phyloP scores from a whole-genome alignment of 352 stramenopile species.

The Globisporangium carolinianum region DNA sequence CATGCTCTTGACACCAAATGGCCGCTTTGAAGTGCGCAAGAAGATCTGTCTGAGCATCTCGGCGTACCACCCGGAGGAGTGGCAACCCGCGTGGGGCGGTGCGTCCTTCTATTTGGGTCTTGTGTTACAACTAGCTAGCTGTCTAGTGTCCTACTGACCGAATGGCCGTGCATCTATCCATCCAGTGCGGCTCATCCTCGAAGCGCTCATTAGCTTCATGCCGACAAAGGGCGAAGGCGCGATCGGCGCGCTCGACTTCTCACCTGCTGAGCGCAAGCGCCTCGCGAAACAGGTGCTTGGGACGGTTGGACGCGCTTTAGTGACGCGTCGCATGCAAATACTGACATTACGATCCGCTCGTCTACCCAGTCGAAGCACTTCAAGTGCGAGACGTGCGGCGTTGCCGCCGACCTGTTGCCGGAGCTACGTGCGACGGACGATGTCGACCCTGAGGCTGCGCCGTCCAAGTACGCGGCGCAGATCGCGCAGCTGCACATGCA shows the following conservation, averaged over 20 bases:
- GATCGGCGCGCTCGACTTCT: slow-evolving; percentile 77
- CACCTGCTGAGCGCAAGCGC: slow-evolving; percentile 47
- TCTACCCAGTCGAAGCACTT: slow-evolving; percentile 55
- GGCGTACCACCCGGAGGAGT: slow-evolving; percentile 97
- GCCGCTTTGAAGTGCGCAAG: slow-evolving; percentile 95
- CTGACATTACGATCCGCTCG: too few species aligned
- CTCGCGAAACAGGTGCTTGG: slow-evolving; percentile 52
- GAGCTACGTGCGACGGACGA: slow-evolving; percentile 28
- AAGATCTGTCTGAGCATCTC: slow-evolving; percentile 99
- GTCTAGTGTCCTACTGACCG: neutral
- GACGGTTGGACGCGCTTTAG: too few species aligned
- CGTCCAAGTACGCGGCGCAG: slow-evolving; percentile 71
- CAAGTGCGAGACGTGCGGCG: slow-evolving; percentile 71
- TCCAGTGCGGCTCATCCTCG: slow-evolving; percentile 94
- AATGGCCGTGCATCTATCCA: neutral
- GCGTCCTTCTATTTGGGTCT: neutral
- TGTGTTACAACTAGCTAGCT: too few species aligned
- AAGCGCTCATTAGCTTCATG: slow-evolving; percentile 98
- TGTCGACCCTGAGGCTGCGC: slow-evolving; percentile 11
- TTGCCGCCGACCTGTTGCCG: slow-evolving; percentile 57
- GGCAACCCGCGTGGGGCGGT: slow-evolving; percentile 91
- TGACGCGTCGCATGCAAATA: too few species aligned
- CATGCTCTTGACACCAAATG: slow-evolving; percentile 96
- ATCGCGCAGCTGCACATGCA: slow-evolving; percentile 81
- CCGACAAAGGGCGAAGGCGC: slow-evolving; percentile 84